These are phyloP conservation scores for Trametes gibbosa DNA, from an alignment of 768 basidiomycete species.

Conservation along the genomic window DNA sequence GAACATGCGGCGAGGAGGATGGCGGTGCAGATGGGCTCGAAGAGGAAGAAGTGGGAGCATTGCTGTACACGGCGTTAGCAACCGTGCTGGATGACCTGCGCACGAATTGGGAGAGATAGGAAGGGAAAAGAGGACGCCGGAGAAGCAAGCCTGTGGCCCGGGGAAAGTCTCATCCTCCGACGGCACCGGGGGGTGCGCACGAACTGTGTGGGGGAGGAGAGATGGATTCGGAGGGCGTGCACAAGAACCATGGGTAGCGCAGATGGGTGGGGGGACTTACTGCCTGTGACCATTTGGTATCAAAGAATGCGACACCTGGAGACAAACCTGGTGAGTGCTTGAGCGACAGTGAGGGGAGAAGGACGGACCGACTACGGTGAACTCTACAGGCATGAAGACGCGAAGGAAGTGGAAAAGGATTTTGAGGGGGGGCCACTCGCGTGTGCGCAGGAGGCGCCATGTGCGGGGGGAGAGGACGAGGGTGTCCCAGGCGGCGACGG, in stretches of 20 bases:
- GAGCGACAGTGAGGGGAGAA: background rate
- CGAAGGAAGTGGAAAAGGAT: conserved; percentile 72
- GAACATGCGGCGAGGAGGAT: conserved; percentile 74
- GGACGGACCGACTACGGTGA: conserved; percentile 64
- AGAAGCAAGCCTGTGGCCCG: no score
- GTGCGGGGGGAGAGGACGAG: conserved; percentile 80
- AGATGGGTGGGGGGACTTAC: conserved; percentile 35
- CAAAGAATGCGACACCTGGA: conserved; percentile 82
- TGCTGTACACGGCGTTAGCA: conserved; percentile 34
- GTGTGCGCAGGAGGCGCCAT: conserved; percentile 63
- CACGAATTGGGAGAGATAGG: no score
- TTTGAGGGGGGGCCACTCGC: conserved; percentile 76
- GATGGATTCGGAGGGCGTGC: no score
- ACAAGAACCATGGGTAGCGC: no score
- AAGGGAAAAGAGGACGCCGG: no score
- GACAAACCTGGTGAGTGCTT: background rate
- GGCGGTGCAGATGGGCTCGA: conserved; percentile 84
- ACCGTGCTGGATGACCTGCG: no score
- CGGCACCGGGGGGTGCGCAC: background rate
- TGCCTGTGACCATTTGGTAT: conserved; percentile 59
- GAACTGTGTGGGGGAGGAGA: no score
- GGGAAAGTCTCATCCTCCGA: background rate
- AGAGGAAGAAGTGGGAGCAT: conserved; percentile 74
- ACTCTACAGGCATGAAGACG: conserved; percentile 77
- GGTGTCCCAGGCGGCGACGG: conserved; percentile 87